Base-by-base conservation (phyloP, 1,284 basidiomycete genomes). In the Blastosporella zonata region DNA sequence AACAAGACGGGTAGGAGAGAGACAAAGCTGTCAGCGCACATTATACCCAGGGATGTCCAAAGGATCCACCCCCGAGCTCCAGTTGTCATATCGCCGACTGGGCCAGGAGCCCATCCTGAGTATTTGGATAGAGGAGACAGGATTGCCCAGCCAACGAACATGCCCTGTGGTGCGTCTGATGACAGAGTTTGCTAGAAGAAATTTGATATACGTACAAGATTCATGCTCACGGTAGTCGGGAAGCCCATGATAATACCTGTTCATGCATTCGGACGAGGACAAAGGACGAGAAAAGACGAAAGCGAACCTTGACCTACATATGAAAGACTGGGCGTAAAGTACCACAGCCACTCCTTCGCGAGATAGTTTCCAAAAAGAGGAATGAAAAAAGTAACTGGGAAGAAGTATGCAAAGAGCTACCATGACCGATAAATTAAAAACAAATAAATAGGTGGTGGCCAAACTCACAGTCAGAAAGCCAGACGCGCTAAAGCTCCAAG, bases 191-290 rank as follows among this genome's bases (percentile, higher is more conserved):
- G 35, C 48, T 28, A 12, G 44, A 28, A 12, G 22, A 21, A 18
- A 20, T 20, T 20, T 18, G 40, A 45, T 21, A n/a, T 40, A 65
- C 74, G 59, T 60, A 89, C 88, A 46, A 93, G 65, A 58, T 89
- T 94, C 95, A 98, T 97, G 62, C 90, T 91, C 22, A 96, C 63
- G 0, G 93, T 95, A 0, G 93, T 97, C 0, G 93, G 90, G 57
- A 96, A 88, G 2, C 95, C 95, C 96, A 98, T 98, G 63, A 98
- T 98, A 56, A 98, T 94, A 3, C 94, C 90, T 87, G 5, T 31
- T 31, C 44, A 18, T 31, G 15, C 15, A 17, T 17, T 34, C 13
- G 17, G 17, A 34, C 3, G 4, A 15, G 15, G 33, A 10, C 6
- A 34, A 5, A 3, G 5, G 2, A 4, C 15, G 33, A 34, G 17